Conservation (phyloP, 2,329 filamentous ascomycete species). For the Paecilomyces fulvus region DNA sequence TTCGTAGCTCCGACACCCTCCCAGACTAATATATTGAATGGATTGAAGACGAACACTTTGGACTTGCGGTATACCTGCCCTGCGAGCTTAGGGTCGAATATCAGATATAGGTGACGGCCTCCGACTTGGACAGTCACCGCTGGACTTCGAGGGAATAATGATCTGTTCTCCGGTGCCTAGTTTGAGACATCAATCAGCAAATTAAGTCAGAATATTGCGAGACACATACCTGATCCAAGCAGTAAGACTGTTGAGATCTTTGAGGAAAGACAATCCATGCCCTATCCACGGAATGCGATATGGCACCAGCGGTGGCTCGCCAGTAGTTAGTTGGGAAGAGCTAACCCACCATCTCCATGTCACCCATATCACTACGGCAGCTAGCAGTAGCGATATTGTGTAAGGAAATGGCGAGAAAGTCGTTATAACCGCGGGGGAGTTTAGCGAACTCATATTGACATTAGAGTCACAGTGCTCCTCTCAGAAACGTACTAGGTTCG, state of each 20-base stretch:
- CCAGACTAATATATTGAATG: constrained; percentile 7
- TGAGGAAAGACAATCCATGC: neutral
- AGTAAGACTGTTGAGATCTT: neutral
- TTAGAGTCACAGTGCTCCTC: no score
- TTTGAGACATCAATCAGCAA: no score
- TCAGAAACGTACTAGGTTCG: no score
- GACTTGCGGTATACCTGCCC: constrained; percentile 12
- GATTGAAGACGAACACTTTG: constrained; percentile 11
- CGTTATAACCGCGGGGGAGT: no score
- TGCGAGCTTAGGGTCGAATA: constrained; percentile 14
- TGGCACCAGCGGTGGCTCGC: neutral
- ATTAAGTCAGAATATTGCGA: neutral
- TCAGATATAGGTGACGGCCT: constrained; percentile 11
- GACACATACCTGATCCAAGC: neutral
- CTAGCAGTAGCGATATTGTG: no score
- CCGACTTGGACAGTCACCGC: constrained; percentile 2
- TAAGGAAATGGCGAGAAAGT: no score
- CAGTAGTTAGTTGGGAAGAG: neutral
- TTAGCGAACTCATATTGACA: no score
- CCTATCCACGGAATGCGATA: neutral
- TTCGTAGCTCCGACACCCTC: constrained; percentile 10
- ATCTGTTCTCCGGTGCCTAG: neutral
- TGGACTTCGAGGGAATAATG: neutral
- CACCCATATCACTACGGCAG: neutral
- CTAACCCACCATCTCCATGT: neutral